A percentile compares a stretch with the other conserved stretches of the same genome.
phyloP scores from a whole-genome alignment of 768 basidiomycete genomes.

The Pilatotrama ljubarskyi region DNA sequence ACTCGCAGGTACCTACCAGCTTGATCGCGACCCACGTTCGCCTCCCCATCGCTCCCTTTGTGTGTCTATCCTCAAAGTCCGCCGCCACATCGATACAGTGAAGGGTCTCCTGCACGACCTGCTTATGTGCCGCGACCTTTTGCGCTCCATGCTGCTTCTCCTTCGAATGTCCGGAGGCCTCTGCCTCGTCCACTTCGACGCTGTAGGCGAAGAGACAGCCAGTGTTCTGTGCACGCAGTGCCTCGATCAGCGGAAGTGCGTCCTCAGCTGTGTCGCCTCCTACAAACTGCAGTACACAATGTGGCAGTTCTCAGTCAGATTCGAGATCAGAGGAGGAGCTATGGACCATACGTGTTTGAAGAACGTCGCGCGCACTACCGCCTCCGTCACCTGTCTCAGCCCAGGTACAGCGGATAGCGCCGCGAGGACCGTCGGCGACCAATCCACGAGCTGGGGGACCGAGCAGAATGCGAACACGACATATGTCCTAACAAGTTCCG shows the following conservation, averaged over 20 bases:
- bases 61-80: constrained; percentile 64
- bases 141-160: constrained; percentile 24
- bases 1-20: constrained; percentile 47
- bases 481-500: constrained; percentile 65
- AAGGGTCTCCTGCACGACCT: constrained; percentile 73
- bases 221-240: constrained; percentile 65
- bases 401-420: constrained; percentile 56
- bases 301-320: neutral
- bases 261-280: constrained; percentile 81
- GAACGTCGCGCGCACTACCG: constrained; percentile 76
- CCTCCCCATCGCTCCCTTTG: constrained; percentile 36
- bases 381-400: constrained; percentile 62
- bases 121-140: constrained; percentile 48
- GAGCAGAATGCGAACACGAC: constrained; percentile 83
- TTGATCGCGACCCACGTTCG: constrained; percentile 87
- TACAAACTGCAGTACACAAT: constrained; percentile 60
- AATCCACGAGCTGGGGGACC: constrained; percentile 72
- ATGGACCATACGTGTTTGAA: constrained; percentile 72
- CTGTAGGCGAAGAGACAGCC: constrained; percentile 82
- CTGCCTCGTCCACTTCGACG: constrained; percentile 75
- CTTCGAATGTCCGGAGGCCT: constrained; percentile 39
- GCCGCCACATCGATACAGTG: constrained; percentile 77
- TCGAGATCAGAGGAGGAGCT: too few species aligned
- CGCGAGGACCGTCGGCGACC: constrained; percentile 67
- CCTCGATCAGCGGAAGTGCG: constrained; percentile 61